A percentile compares a stretch with the other conserved stretches of the same genome.
Conservation (phyloP, 176 grass and related monocot species). For the Avena insularis region DNA sequence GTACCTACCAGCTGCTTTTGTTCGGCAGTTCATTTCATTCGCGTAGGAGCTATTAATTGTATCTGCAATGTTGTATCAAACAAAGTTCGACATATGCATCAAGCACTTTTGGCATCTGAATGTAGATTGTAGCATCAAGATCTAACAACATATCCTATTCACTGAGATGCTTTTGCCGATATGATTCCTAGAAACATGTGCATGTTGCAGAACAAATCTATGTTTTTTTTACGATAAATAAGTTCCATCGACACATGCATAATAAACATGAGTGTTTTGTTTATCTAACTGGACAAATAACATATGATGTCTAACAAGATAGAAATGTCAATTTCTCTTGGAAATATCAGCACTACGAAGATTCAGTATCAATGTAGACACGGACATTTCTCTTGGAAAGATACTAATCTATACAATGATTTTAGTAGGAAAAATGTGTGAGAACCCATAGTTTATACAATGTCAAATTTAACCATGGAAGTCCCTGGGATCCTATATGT, state of each 20-base stretch:
- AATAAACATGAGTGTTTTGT: background rate
- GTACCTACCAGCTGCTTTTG: slow-evolving; percentile 31
- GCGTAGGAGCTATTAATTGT: background rate
- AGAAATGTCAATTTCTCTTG: background rate
- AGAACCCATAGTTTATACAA: background rate
- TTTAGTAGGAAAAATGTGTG: background rate
- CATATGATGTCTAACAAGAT: background rate
- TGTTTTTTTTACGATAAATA: background rate
- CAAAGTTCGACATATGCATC: slow-evolving; percentile 41
- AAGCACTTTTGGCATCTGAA: slow-evolving; percentile 36
- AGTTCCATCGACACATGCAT: background rate
- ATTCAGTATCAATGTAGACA: background rate
- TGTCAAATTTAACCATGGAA: background rate
- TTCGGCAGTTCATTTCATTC: background rate
- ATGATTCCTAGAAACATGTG: slow-evolving; percentile 50
- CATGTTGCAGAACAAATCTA: slow-evolving; percentile 30
- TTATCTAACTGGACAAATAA: background rate
- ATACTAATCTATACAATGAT: background rate
- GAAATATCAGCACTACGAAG: background rate
- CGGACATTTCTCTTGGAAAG: background rate
- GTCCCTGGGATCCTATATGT: background rate
- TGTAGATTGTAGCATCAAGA: slow-evolving; percentile 44
- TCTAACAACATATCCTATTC: slow-evolving; percentile 46
- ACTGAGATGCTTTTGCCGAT: slow-evolving; percentile 41
- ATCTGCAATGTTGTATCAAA: slow-evolving; percentile 29